These are phyloP conservation scores for Avena eriantha DNA, from an alignment of 176 grass and related monocot genomes.

Conservation along the genomic window DNA sequence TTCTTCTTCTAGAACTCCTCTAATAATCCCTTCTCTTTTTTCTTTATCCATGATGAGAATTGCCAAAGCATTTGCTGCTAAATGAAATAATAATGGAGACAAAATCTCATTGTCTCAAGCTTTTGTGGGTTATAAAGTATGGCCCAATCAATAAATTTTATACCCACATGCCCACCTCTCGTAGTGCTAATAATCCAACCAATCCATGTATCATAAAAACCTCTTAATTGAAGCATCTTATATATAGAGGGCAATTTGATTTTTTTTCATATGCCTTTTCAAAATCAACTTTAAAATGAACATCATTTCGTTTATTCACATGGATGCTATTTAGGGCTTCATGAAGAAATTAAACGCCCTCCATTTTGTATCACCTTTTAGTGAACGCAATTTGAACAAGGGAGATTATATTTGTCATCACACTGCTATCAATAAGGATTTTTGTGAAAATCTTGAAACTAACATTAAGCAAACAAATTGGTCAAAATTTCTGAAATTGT, in stretches of 20 bases:
- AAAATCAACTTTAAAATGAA: not conserved
- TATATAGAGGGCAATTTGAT: not conserved
- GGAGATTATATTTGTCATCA: too few species aligned
- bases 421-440: too few species aligned
- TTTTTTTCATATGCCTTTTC: not conserved
- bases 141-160: not conserved
- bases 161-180: not conserved
- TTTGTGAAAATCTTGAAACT: too few species aligned
- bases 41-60: not conserved
- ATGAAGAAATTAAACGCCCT: not conserved
- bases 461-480: too few species aligned
- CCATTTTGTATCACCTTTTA: not conserved
- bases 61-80: not conserved
- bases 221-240: not conserved
- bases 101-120: not conserved
- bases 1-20: not conserved
- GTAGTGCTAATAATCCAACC: not conserved
- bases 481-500: too few species aligned
- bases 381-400: not conserved
- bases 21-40: not conserved
- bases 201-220: not conserved
- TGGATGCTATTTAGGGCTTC: not conserved
- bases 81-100: not conserved
- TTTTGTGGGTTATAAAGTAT: not conserved
- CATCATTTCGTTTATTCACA: not conserved